Evolutionary conservation across 345 rosid species (phyloP), one percentile per base, ranked within the genome.

Genomic region (Salix arbutifolia): DNA sequence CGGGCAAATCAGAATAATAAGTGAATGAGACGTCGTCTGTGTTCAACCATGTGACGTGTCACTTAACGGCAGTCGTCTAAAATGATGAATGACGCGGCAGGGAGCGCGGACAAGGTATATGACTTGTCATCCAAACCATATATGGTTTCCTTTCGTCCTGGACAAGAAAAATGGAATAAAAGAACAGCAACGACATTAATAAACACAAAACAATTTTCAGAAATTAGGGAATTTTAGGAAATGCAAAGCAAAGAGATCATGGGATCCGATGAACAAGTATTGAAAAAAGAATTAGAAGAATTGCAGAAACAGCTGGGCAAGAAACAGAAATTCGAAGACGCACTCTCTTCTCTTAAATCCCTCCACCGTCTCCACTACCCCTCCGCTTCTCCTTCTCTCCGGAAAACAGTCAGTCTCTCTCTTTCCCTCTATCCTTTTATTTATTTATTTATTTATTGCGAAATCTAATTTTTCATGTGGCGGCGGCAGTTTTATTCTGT

Each of bases 251-350:
- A 3, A 60, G 3, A 44, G 3, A 44, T 5, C 23, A 74, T 71
- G 83, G 76, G 21, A 10, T 86, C 89, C 12, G 90, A 90, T 50
- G 89, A 44, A 13, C 50, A 83, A 82, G 83, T 75, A 74, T 82
- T 92, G 90, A 83, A 83, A 80, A 86, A 84, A 65, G 84, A 85
- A 77, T 79, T 92, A 28, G 93, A 90, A 71, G 97, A 93, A 79
- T 85, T 90, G 78, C 91, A 88, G 85, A 92, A 84, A 80, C 97
- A 88, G 86, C 88, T 95, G 0, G 90, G 84, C 50, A 93, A 91
- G 87, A 95, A 93, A 81, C 91, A 82, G 76, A 89, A 79, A 80
- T 93, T 95, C 82, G 97, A 95, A 77, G 88, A 89, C 8, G 85
- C 99, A 8, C 91, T 95, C 65, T 84, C 87, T 58, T 89, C 91